Percentiles rank a stretch among this genome's conserved stretches.
phyloP scores from a whole-genome alignment of 108 stramenopile genomes.

The Cylindrotheca closterium region DNA sequence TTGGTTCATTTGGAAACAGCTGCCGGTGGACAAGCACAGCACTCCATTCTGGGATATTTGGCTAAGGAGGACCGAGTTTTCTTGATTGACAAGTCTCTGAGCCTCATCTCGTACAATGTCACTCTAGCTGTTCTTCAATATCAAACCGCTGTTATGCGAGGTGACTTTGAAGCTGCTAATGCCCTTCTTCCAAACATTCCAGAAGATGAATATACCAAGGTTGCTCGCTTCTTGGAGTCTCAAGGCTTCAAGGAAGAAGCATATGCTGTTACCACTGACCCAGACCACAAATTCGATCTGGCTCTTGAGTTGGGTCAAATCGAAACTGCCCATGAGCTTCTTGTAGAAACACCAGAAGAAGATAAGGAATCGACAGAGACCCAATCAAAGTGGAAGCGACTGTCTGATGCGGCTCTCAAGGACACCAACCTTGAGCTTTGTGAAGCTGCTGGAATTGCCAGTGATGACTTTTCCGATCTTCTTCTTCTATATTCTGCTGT shows the following conservation, averaged over 20 bases:
- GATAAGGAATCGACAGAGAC: conserved; percentile 93
- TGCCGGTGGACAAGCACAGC: conserved; percentile 73
- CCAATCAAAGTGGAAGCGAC: conserved; percentile 96
- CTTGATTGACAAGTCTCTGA: conserved; percentile 92
- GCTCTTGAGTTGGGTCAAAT: conserved; percentile 94
- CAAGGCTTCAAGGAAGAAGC: conserved; percentile 99
- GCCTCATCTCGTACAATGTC: conserved; percentile 91
- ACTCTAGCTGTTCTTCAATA: conserved; percentile 93
- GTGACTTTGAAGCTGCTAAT: conserved; percentile 98
- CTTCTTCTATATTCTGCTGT: conserved; percentile 93
- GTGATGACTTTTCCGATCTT: conserved; percentile 91
- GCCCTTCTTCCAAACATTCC: conserved; percentile 91
- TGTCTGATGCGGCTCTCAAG: conserved; percentile 95
- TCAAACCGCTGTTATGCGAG: conserved; percentile 99
- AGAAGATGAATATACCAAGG: conserved; percentile 87
- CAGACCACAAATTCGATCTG: conserved; percentile 97
- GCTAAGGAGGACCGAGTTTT: conserved; percentile 98
- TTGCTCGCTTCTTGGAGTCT: conserved; percentile 96
- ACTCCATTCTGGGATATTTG: conserved; percentile 94
- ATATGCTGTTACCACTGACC: conserved; percentile 90
- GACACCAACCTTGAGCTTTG: conserved; percentile 92
- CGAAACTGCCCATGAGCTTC: conserved; percentile 79
- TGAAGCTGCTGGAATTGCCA: conserved; percentile 87
- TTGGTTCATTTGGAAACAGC: conserved; percentile 92
- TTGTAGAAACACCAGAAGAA: conserved; percentile 80